A percentile compares a stretch with the other conserved stretches of the same genome.
Conservation (phyloP, 331 rosid species). For the Acacia pycnantha region DNA sequence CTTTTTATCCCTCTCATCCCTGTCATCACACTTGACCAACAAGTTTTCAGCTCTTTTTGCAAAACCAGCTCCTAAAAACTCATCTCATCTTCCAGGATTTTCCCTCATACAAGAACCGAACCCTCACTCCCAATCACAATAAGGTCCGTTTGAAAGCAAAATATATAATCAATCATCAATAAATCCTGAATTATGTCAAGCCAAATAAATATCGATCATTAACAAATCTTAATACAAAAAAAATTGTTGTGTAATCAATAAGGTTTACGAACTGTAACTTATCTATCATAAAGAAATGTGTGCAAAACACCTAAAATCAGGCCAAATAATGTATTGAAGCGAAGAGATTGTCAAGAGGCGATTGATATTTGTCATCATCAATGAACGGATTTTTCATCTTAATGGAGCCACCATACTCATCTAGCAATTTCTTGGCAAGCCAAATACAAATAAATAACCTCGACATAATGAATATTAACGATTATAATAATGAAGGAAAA, state of each 20-base stretch:
- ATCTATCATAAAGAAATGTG: no score
- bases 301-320: background rate
- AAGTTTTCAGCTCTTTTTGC: background rate
- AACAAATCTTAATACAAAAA: no score
- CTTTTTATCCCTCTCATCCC: no score
- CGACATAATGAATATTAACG: background rate
- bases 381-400: constrained; percentile 18
- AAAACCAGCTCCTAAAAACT: background rate
- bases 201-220: background rate
- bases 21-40: background rate
- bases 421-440: constrained; percentile 16
- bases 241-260: background rate
- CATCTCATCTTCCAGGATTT: background rate
- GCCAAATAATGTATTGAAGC: background rate
- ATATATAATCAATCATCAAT: no score
- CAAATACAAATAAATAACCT: constrained; percentile 29
- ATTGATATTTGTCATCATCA: background rate
- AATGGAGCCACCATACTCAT: constrained; percentile 3
- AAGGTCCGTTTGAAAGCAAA: background rate
- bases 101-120: background rate
- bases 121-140: background rate
- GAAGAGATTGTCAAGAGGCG: background rate
- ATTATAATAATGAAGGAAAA: background rate
- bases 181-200: no score
- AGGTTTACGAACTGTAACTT: no score